Conservation (phyloP, 208 protist genomes). For the Crithidia sp. region DNA sequence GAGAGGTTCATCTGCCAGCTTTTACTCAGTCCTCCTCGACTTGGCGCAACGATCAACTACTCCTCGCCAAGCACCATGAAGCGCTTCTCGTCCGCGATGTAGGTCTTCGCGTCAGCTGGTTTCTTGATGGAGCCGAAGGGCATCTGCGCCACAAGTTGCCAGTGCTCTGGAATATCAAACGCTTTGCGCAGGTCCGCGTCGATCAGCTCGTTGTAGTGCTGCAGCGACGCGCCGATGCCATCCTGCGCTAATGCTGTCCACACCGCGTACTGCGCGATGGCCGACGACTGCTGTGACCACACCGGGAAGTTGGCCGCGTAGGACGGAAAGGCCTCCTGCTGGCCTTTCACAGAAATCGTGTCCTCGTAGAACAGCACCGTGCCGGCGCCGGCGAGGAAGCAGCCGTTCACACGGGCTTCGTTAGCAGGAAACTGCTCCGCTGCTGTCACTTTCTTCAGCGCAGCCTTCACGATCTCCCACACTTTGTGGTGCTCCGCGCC, state of each 20-base stretch:
- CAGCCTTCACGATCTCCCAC: conserved; percentile 53
- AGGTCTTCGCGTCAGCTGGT: conserved; percentile 40
- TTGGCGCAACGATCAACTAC: no score
- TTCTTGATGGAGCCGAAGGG: conserved; percentile 58
- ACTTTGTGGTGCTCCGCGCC: conserved; percentile 57
- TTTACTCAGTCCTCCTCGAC: no score
- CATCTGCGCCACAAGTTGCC: conserved; percentile 65
- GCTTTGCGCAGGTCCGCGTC: conserved; percentile 28
- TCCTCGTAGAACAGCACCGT: conserved; percentile 73
- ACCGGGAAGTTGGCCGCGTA: conserved; percentile 52
- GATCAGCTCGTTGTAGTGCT: conserved; percentile 69
- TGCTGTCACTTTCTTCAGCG: conserved; percentile 37
- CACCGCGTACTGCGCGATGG: conserved; percentile 62
- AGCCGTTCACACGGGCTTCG: conserved; percentile 46
- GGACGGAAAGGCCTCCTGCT: conserved; percentile 45
- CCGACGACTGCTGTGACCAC: conserved; percentile 52
- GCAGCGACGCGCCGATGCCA: conserved; percentile 46
- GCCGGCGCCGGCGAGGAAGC: conserved; percentile 56
- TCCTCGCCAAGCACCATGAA: conserved; percentile 46
- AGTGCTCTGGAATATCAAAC: conserved; percentile 48
- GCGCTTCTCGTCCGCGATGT: conserved; percentile 43
- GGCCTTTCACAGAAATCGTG: conserved; percentile 29
- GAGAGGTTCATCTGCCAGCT: no score
- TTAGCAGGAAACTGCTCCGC: conserved; percentile 37
- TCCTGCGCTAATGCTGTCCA: conserved; percentile 57